Conservation (phyloP, 2,329 filamentous ascomycete species). For the Ophiocordyceps robertsii region DNA sequence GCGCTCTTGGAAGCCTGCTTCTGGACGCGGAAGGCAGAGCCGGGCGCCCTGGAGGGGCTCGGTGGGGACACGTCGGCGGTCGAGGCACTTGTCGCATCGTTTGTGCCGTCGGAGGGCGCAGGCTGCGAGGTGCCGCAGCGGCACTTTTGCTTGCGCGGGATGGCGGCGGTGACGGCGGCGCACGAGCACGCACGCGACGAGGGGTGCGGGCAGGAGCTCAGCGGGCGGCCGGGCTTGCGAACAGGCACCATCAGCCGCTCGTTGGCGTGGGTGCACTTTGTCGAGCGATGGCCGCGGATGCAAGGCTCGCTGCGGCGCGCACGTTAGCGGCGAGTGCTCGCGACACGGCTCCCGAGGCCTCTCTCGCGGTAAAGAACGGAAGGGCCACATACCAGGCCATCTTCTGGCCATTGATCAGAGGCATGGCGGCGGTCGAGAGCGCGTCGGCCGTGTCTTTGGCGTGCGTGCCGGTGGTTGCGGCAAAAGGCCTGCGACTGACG, state of each 20-base stretch:
- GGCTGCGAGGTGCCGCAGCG: conserved; percentile 28
- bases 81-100: conserved; percentile 3
- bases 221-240: conserved; percentile 56
- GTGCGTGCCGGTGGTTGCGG: no score
- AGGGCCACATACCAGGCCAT: conserved; percentile 53
- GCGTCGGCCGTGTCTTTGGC: background rate
- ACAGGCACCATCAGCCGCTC: conserved; percentile 59
- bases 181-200: conserved; percentile 48
- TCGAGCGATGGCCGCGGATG: conserved; percentile 63
- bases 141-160: conserved; percentile 45
- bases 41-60: conserved; percentile 17
- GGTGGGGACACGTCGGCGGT: conserved; percentile 12
- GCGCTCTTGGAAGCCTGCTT: conserved; percentile 25
- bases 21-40: conserved; percentile 28
- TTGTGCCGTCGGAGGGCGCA: conserved; percentile 11
- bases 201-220: conserved; percentile 57
- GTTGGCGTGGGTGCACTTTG: conserved; percentile 56
- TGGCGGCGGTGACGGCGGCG: conserved; percentile 49
- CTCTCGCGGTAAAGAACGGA: background rate
- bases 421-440: conserved; percentile 33
- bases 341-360: no score
- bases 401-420: conserved; percentile 55
- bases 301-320: conserved; percentile 46
- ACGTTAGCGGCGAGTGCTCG: no score
- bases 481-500: no score